A percentile compares a stretch with the other conserved stretches of the same genome.
These are phyloP conservation scores for Backusella parvicylindrica DNA, from an alignment of 192 early-diverging fungal genomes.

Conservation along the genomic window DNA sequence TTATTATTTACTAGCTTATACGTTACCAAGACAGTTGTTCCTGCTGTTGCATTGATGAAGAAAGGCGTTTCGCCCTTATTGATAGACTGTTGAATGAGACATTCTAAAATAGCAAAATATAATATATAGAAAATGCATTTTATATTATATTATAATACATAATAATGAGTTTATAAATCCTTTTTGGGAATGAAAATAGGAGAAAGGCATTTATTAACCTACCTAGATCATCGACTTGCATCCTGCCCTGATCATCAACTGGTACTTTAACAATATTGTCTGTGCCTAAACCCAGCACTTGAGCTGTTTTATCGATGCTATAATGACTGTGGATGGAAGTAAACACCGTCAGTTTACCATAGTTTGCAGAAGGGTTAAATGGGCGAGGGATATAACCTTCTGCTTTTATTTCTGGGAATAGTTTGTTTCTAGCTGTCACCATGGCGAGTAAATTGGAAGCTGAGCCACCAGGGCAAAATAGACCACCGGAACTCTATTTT, in stretches of 20 bases:
- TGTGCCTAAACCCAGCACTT: slow-evolving; percentile 66
- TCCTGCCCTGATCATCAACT: slow-evolving; percentile 55
- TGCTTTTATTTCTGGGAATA: slow-evolving; percentile 60
- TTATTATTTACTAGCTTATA: background rate
- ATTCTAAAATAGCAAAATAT: slow-evolving; percentile 31
- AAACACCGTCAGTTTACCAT: slow-evolving; percentile 56
- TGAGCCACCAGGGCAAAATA: slow-evolving; percentile 74
- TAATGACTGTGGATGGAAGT: slow-evolving; percentile 74
- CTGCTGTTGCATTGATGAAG: slow-evolving; percentile 80
- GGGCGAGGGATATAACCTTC: slow-evolving; percentile 44
- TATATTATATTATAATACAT: background rate
- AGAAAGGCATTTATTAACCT: slow-evolving; percentile 5
- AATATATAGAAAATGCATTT: background rate
- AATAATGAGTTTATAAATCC: background rate
- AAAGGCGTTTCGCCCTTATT: slow-evolving; percentile 59
- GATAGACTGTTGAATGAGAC: slow-evolving; percentile 38
- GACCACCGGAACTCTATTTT: slow-evolving; percentile 45
- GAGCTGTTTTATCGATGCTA: slow-evolving; percentile 68
- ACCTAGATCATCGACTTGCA: slow-evolving; percentile 56
- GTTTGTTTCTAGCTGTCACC: slow-evolving; percentile 65
- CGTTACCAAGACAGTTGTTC: slow-evolving; percentile 73
- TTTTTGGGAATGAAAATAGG: background rate
- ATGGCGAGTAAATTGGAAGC: slow-evolving; percentile 75
- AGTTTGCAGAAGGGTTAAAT: slow-evolving; percentile 10
- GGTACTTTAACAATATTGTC: slow-evolving; percentile 67